These are phyloP conservation scores for Claviceps spartinae DNA, from an alignment of 2,329 filamentous ascomycete genomes.

Conservation along the genomic window DNA sequence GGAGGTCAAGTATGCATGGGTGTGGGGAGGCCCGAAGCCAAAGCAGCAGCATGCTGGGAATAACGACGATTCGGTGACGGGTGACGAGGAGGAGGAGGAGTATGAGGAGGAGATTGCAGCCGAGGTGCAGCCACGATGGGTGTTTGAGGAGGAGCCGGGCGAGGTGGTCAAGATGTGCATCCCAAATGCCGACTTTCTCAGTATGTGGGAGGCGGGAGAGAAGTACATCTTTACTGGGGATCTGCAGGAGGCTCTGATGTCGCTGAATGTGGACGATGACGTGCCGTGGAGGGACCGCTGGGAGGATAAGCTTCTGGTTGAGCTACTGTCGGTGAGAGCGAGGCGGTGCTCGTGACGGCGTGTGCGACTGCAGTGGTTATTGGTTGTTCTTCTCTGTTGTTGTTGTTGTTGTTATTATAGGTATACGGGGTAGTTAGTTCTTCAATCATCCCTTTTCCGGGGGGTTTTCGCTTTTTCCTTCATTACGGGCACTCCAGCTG, in stretches of 20 bases:
- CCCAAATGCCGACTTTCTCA: constrained; percentile 2
- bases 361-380: no score
- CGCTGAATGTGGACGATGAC: constrained; percentile 4
- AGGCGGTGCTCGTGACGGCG: background rate
- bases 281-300: background rate
- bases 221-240: constrained; percentile 9
- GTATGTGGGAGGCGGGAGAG: constrained; percentile 7
- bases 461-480: no score
- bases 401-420: no score
- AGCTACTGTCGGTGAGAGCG: constrained; percentile 3
- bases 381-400: no score
- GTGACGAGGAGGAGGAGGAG: background rate
- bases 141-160: constrained; percentile 5
- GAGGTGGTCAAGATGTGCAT: constrained; percentile 9
- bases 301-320: constrained; percentile 3
- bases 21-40: background rate
- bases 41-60: background rate
- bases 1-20: background rate
- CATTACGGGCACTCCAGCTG: no score
- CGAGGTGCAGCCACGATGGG: constrained; percentile 7
- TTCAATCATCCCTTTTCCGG: no score
- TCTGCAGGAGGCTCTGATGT: constrained; percentile 5
- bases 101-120: constrained; percentile 1
- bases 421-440: no score
- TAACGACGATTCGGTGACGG: constrained; percentile 1